A percentile compares a stretch with the other conserved stretches of the same genome.
phyloP scores from a whole-genome alignment of 768 basidiomycete species.

The Auricularia sp. region DNA sequence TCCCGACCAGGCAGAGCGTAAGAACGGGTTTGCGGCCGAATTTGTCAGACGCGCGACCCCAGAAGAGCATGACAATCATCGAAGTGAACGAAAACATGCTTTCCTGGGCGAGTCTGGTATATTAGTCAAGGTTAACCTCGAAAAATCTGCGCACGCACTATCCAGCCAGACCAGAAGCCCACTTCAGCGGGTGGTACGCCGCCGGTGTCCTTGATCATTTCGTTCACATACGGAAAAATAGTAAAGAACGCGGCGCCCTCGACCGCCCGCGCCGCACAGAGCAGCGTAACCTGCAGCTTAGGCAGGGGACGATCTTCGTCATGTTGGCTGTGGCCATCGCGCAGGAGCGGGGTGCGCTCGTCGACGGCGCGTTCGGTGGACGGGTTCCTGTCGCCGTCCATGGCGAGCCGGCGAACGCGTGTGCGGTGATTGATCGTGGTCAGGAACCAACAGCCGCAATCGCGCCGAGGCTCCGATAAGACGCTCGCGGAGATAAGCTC shows the following conservation, averaged over 20 bases:
- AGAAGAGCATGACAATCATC: slow-evolving; percentile 20
- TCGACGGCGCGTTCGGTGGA: background rate
- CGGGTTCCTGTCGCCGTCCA: too few species aligned
- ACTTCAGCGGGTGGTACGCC: slow-evolving; percentile 4
- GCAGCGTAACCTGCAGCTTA: slow-evolving; percentile 10
- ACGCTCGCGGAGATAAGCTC: too few species aligned
- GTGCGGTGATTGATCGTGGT: too few species aligned
- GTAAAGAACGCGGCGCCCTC: slow-evolving; percentile 10
- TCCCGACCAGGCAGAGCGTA: slow-evolving; percentile 31
- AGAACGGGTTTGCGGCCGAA: slow-evolving; percentile 36
- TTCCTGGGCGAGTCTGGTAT: slow-evolving; percentile 2
- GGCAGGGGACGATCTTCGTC: slow-evolving; percentile 9
- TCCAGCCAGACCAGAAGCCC: slow-evolving; percentile 3
- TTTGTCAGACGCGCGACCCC: slow-evolving; percentile 35
- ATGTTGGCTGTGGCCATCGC: background rate
- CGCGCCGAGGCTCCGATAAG: too few species aligned
- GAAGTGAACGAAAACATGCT: slow-evolving; percentile 4
- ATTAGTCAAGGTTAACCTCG: too few species aligned
- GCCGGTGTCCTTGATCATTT: slow-evolving; percentile 7
- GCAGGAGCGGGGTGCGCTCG: background rate
- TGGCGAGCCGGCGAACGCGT: too few species aligned
- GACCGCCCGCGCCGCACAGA: slow-evolving; percentile 7
- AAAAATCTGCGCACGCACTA: background rate
- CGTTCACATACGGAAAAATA: slow-evolving; percentile 11
- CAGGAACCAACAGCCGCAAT: too few species aligned